Evolutionary conservation across 2,329 filamentous ascomycete genomes (phyloP), one percentile per base, ranked within the genome.

Genomic region (Davidsoniella australis): DNA sequence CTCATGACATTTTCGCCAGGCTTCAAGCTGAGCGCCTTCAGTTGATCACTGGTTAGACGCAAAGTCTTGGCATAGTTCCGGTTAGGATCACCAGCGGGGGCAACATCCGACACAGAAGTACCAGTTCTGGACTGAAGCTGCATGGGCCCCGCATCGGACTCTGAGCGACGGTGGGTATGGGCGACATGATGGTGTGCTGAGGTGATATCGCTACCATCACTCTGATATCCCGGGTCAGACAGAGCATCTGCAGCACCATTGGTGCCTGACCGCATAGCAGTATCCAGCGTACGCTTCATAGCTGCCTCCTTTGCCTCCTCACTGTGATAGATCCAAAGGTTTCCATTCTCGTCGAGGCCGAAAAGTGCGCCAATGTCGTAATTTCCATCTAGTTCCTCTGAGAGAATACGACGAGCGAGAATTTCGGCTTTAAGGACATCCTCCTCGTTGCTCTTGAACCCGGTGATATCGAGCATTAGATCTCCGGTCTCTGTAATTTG

Each of bases 321-420:
- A 58, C 88, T 96, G 65, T 87, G 91, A 67, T 98, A 98, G 56
- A 98, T 96, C 89, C 91, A 96, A n/a, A 98, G 71, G 5, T 98
- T 98, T 5, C 91, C 91, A 53, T 91, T 79, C 59, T 94, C 87
- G 60, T 98, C 91, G 41, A 91, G 89, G 10, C 88, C 91, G 57
- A 98, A 94, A 26, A 98, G 71, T 2, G 89, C 82, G 5, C 91
- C 91, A 57, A 98, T 94, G 61, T 98, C 91, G 62, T 95, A 95
- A 60, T 89, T 87, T 18, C 88, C 91, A 58, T 94, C 85, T 12
- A 96, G 67, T 64, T 96, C 89, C 60, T 98, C 87, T 0, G 87
- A 81, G 10, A 98, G 73, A 46, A 98, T 86, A 62, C 89, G 91
- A 18, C 91, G 78, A 4, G 91, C 91, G 54, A 96, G 74, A n/a